phyloP scores from a whole-genome alignment of 495 filamentous ascomycete species.

The Recurvomyces mirabilis region DNA sequence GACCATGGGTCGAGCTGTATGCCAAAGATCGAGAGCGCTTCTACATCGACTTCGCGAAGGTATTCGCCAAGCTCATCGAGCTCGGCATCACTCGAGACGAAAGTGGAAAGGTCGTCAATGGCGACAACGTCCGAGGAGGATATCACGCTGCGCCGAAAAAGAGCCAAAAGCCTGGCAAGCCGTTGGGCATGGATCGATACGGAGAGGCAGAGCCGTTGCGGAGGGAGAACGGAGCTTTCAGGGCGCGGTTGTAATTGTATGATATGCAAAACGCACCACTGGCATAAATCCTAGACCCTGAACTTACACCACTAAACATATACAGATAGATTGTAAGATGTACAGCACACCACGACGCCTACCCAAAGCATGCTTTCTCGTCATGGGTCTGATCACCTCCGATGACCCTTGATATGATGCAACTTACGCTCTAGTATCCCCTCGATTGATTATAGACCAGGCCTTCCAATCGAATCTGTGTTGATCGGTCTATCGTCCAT shows the following conservation, averaged over 20 bases:
- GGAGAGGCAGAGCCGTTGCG: constrained; percentile 14
- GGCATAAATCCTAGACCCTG: too few relatives aligned
- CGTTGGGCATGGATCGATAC: constrained; percentile 1
- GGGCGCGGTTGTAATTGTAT: constrained; percentile 9
- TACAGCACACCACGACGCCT: too few relatives aligned
- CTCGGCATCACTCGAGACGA: constrained; percentile 46
- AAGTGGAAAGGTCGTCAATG: constrained; percentile 4
- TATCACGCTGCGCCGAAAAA: constrained; percentile 18
- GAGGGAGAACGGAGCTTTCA: constrained; percentile 12
- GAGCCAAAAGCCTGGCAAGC: constrained; percentile 1
- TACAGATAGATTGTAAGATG: too few relatives aligned
- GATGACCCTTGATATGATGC: too few relatives aligned
- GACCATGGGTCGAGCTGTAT: constrained; percentile 47
- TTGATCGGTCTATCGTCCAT: too few relatives aligned
- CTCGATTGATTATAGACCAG: too few relatives aligned
- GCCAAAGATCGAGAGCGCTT: constrained; percentile 50
- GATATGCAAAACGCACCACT: too few relatives aligned
- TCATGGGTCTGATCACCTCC: too few relatives aligned
- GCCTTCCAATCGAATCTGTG: too few relatives aligned
- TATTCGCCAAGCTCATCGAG: constrained; percentile 52
- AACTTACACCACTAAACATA: too few relatives aligned
- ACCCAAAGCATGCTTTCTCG: too few relatives aligned
- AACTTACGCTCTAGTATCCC: too few relatives aligned
- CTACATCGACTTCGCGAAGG: constrained; percentile 49
- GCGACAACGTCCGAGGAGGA: constrained; percentile 10